A percentile compares a stretch with the other conserved stretches of the same genome.
Conservation (phyloP, 208 protist genomes). For the Trypanosoma theileri region DNA sequence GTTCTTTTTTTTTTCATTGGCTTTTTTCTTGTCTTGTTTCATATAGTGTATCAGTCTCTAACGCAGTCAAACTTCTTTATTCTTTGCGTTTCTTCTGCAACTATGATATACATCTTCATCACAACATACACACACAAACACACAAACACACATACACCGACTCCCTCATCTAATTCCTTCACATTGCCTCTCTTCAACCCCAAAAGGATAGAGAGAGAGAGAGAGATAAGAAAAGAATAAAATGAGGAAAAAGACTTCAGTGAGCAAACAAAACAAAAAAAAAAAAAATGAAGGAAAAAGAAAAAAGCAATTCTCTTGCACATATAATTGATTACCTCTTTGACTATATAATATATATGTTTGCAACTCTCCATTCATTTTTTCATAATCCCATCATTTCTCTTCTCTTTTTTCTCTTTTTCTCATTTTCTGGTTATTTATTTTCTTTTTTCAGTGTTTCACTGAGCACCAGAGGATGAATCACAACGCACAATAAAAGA, state of each 20-base stretch:
- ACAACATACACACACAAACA: background rate
- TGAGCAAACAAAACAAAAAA: background rate
- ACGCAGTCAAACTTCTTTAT: background rate
- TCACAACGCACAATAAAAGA: too few relatives aligned
- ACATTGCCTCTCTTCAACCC: background rate
- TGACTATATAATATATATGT: too few relatives aligned
- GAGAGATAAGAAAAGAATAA: background rate
- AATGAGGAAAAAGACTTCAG: background rate
- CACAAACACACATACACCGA: conserved; percentile 19
- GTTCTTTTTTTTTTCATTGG: background rate
- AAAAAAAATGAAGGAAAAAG: background rate
- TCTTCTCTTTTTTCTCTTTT: background rate
- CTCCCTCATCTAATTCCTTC: conserved; percentile 1
- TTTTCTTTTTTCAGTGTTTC: background rate
- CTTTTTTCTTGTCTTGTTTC: background rate
- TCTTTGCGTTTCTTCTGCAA: background rate
- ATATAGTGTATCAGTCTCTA: background rate
- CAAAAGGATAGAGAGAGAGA: background rate
- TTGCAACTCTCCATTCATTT: background rate
- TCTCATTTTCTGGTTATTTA: background rate
- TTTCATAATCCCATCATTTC: conserved; percentile 3
- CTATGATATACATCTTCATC: too few relatives aligned
- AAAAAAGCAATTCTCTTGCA: too few relatives aligned
- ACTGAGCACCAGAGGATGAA: too few relatives aligned
- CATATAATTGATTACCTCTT: too few relatives aligned